These are phyloP conservation scores for Mycena polygramma DNA, from an alignment of 768 basidiomycete species.

Conservation along the genomic window DNA sequence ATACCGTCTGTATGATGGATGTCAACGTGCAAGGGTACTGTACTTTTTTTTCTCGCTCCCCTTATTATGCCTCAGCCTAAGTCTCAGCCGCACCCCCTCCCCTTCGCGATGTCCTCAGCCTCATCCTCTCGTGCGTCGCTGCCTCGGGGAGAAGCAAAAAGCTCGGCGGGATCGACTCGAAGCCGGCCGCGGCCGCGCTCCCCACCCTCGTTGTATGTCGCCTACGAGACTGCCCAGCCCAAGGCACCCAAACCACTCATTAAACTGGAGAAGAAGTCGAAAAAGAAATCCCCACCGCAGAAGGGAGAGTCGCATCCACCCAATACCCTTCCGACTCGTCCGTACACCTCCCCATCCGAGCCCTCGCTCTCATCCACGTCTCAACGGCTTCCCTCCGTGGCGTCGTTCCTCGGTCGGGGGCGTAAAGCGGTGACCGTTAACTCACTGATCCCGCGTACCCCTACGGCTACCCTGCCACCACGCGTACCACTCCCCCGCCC, in stretches of 20 bases:
- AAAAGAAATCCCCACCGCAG: slow-evolving; percentile 5
- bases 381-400: slow-evolving; percentile 7
- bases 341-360: not conserved
- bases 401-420: slow-evolving; percentile 20
- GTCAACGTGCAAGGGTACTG: no score
- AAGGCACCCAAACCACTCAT: slow-evolving; percentile 33
- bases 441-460: no score
- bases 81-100: no score
- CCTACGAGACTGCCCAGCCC: slow-evolving; percentile 13
- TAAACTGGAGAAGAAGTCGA: slow-evolving; percentile 35
- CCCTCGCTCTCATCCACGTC: not conserved
- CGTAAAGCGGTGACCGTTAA: not conserved
- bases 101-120: not conserved
- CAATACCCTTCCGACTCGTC: not conserved
- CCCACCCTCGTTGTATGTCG: slow-evolving; percentile 36
- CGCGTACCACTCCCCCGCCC: not conserved
- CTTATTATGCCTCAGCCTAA: no score
- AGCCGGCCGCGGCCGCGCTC: slow-evolving; percentile 25
- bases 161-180: slow-evolving; percentile 7
- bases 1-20: no score
- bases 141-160: not conserved
- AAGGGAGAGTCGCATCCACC: not conserved
- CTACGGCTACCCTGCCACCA: not conserved
- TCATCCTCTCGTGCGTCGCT: slow-evolving; percentile 15
- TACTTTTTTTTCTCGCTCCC: no score